phyloP scores from a whole-genome alignment of 306 rosid species.

The Medicago ruthenica region DNA sequence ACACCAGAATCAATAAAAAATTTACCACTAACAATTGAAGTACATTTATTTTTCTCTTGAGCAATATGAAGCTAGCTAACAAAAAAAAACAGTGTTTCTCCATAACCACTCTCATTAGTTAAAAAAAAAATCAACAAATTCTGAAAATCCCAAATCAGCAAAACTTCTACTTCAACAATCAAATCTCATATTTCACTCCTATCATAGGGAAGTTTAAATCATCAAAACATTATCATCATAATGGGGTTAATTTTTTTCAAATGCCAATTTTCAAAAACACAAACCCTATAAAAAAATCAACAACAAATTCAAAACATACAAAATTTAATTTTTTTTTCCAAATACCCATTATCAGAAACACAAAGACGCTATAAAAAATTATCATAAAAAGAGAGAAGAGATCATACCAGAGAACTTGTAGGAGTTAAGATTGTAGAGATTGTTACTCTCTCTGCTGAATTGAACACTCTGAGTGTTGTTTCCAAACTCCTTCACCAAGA shows the following conservation, averaged over 20 bases:
- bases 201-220: neutral
- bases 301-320: too few species aligned
- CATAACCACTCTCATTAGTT: neutral
- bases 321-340: too few species aligned
- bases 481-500: slow-evolving; percentile 88
- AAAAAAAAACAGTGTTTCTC: neutral
- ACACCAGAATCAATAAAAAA: too few species aligned
- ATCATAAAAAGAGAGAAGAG: neutral
- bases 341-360: neutral
- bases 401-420: slow-evolving; percentile 82
- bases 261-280: neutral
- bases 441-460: slow-evolving; percentile 91
- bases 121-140: neutral
- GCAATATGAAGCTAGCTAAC: neutral
- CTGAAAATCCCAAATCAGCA: neutral
- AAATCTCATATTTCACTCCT: neutral
- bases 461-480: slow-evolving; percentile 69
- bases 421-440: slow-evolving; percentile 77
- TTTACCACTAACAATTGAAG: too few species aligned
- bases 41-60: too few species aligned
- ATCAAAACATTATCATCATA: neutral
- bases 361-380: neutral
- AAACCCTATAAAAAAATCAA: neutral
- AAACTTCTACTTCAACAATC: neutral
- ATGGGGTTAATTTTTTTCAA: neutral